These are phyloP conservation scores for Penicillium antarcticum DNA, from an alignment of 495 filamentous ascomycete species.

Conservation along the genomic window DNA sequence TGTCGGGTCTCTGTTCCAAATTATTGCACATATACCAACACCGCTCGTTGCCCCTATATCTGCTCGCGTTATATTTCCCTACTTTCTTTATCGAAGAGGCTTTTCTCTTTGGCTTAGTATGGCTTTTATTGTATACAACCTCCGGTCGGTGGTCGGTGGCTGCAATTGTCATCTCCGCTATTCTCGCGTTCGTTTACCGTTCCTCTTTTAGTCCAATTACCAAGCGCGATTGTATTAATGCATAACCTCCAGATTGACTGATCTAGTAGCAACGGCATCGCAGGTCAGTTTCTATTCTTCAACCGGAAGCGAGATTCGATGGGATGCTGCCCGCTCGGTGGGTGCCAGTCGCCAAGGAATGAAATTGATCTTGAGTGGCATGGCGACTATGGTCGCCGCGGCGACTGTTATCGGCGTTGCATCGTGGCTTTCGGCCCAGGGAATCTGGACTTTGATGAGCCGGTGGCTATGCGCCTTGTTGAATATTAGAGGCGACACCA, in stretches of 20 bases:
- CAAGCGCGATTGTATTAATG: not conserved
- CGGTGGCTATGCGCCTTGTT: slow-evolving; percentile 11
- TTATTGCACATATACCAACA: slow-evolving; percentile 17
- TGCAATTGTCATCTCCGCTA: not conserved
- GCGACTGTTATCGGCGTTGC: slow-evolving; percentile 5
- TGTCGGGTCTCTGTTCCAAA: slow-evolving; percentile 17
- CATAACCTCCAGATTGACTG: slow-evolving; percentile 3
- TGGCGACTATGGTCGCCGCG: slow-evolving; percentile 11
- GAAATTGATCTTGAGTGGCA: slow-evolving; percentile 21
- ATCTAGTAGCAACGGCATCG: slow-evolving; percentile 14
- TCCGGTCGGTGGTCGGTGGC: slow-evolving; percentile 8
- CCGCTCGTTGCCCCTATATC: slow-evolving; percentile 2
- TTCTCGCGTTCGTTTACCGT: slow-evolving; percentile 8
- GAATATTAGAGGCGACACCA: not conserved
- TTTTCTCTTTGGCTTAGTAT: slow-evolving; percentile 11
- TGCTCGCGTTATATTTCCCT: slow-evolving; percentile 17
- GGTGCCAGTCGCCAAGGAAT: slow-evolving; percentile 15
- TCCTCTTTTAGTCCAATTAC: not conserved
- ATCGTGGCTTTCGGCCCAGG: slow-evolving; percentile 9
- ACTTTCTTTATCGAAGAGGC: slow-evolving; percentile 19
- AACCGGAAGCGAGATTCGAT: slow-evolving; percentile 22
- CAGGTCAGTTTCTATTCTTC: slow-evolving; percentile 21
- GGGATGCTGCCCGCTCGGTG: slow-evolving; percentile 19
- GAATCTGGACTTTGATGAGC: slow-evolving; percentile 13
- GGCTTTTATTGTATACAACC: slow-evolving; percentile 11